These are phyloP conservation scores for Coemansia sp. DNA, from an alignment of 192 early-diverging fungal species.

Conservation along the genomic window DNA sequence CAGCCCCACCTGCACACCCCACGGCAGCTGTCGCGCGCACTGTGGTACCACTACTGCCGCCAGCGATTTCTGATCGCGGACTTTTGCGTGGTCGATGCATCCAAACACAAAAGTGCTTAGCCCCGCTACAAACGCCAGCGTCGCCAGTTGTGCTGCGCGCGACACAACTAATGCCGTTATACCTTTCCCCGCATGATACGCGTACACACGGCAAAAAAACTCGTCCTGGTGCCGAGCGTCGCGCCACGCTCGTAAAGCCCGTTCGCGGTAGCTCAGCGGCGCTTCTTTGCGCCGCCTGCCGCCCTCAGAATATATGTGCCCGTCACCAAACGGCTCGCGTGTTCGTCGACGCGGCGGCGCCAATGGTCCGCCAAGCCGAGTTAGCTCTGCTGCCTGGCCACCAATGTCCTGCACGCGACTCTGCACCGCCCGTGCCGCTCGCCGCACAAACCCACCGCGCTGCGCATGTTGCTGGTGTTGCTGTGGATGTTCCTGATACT, in stretches of 20 bases:
- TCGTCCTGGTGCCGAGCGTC: conserved; percentile 83
- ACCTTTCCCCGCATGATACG: conserved; percentile 89
- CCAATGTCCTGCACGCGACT: conserved; percentile 45
- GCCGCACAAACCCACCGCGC: conserved; percentile 34
- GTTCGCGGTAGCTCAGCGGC: conserved; percentile 53
- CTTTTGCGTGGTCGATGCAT: conserved; percentile 85
- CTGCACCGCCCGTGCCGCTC: conserved; percentile 45
- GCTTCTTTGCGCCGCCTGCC: conserved; percentile 12
- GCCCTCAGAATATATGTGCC: conserved; percentile 20
- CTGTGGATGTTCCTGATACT: not conserved
- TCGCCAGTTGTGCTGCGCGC: conserved; percentile 76
- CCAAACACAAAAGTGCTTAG: conserved; percentile 87
- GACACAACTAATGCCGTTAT: conserved; percentile 77
- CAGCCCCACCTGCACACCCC: conserved; percentile 59
- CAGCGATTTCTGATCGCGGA: conserved; percentile 69
- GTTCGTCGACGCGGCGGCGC: conserved; percentile 31
- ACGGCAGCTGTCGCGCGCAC: conserved; percentile 69
- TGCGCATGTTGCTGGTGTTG: not conserved
- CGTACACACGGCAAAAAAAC: conserved; percentile 77
- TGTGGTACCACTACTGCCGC: conserved; percentile 75
- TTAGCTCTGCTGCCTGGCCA: conserved; percentile 32
- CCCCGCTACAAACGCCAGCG: conserved; percentile 80
- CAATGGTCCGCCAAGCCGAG: conserved; percentile 36
- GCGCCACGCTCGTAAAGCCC: conserved; percentile 78
- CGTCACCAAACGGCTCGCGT: conserved; percentile 28